A percentile compares a stretch with the other conserved stretches of the same genome.
Conservation (phyloP, 768 basidiomycete species). For the Russula compacta region DNA sequence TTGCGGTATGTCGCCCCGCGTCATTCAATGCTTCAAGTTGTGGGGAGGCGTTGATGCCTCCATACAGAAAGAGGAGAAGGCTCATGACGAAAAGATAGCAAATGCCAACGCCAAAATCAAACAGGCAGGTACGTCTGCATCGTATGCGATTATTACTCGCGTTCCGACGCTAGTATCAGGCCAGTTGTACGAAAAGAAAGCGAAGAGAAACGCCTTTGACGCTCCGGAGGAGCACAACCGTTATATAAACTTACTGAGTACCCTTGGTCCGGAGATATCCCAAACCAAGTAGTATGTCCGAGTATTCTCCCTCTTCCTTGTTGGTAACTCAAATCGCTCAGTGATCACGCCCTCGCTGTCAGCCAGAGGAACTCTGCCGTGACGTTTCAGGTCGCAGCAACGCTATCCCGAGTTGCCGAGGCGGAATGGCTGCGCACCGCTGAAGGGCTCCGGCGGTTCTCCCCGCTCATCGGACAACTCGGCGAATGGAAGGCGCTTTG, state of each 20-base stretch:
- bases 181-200: slow-evolving; percentile 68
- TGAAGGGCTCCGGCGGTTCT: slow-evolving; percentile 59
- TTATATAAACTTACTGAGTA: slow-evolving; percentile 64
- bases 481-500: slow-evolving; percentile 67
- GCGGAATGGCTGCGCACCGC: slow-evolving; percentile 68
- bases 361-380: slow-evolving; percentile 51
- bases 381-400: slow-evolving; percentile 54
- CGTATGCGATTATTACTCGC: background rate
- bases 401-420: slow-evolving; percentile 63
- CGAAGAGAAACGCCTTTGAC: slow-evolving; percentile 61
- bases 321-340: slow-evolving; percentile 24
- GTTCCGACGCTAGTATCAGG: slow-evolving; percentile 34
- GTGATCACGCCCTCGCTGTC: slow-evolving; percentile 57
- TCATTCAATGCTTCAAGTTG: no score
- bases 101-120: slow-evolving; percentile 65
- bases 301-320: background rate
- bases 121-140: slow-evolving; percentile 48
- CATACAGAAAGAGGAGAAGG: slow-evolving; percentile 70
- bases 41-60: background rate
- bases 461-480: slow-evolving; percentile 58
- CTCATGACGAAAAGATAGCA: slow-evolving; percentile 61
- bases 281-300: slow-evolving; percentile 66
- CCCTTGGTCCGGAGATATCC: slow-evolving; percentile 67
- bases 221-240: slow-evolving; percentile 66
- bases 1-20: slow-evolving; percentile 45